These are phyloP conservation scores for slime mould (Dictyostelium discoideum) DNA, from an alignment of 78 protist genomes.

Conservation along the genomic window dicty_2.7 NC_007089.4:1334001-1334500, in stretches of 20 bases:
- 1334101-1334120: not conserved
- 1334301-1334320: not conserved
- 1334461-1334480: not conserved
- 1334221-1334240: not conserved
- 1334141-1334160: not conserved
- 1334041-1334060: not conserved
- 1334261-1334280: not conserved
- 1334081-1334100: not conserved
- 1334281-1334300: not conserved
- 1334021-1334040: not conserved
- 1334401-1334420: not conserved
- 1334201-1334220: not conserved
- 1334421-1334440: too few relatives aligned
- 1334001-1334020: not conserved
- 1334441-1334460: not conserved
- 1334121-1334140: not conserved
- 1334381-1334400: too few relatives aligned
- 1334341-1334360: not conserved
- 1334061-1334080: not conserved
- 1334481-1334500: not conserved
- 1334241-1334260: not conserved
- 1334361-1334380: not conserved
- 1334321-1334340: not conserved
- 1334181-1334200: not conserved
- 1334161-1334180: not conserved